Conservation (phyloP, 2,329 filamentous ascomycete species). For the Scedosporium dehoogii region DNA sequence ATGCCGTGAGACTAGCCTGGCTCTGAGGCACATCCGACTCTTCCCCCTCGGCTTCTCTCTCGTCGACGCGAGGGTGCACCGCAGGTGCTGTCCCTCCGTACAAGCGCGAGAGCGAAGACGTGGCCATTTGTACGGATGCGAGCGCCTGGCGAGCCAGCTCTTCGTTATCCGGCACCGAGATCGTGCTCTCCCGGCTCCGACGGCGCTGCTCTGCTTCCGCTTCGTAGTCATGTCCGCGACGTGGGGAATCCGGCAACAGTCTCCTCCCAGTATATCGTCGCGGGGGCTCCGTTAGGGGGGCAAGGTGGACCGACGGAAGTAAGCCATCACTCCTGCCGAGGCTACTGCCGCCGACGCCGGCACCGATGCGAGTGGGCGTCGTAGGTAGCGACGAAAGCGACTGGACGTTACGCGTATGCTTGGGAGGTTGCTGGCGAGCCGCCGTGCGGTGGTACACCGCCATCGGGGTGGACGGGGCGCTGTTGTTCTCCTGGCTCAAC, state of each 20-base stretch:
- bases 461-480: conserved; percentile 62
- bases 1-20: conserved; percentile 68
- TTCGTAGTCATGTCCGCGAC: conserved; percentile 13
- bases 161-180: conserved; percentile 49
- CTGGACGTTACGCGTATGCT: conserved; percentile 67
- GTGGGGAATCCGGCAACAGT: conserved; percentile 30
- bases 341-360: conserved; percentile 2
- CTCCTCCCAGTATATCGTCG: conserved; percentile 26
- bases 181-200: conserved; percentile 74
- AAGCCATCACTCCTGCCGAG: conserved; percentile 42
- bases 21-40: conserved; percentile 43
- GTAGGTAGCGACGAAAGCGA: conserved; percentile 77
- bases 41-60: conserved; percentile 28
- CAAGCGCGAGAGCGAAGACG: conserved; percentile 20
- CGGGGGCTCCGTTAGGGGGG: conserved; percentile 48
- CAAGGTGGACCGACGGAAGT: conserved; percentile 52
- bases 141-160: conserved; percentile 46
- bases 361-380: conserved; percentile 45
- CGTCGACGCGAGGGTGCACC: conserved; percentile 15
- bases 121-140: conserved; percentile 39
- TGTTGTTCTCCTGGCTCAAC: conserved; percentile 61
- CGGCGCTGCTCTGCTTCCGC: conserved; percentile 32
- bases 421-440: conserved; percentile 37
- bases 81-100: conserved; percentile 10
- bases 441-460: conserved; percentile 29